Evolutionary conservation across 257 asterid species (phyloP).

Genomic region (Eucommia ulmoides): DNA sequence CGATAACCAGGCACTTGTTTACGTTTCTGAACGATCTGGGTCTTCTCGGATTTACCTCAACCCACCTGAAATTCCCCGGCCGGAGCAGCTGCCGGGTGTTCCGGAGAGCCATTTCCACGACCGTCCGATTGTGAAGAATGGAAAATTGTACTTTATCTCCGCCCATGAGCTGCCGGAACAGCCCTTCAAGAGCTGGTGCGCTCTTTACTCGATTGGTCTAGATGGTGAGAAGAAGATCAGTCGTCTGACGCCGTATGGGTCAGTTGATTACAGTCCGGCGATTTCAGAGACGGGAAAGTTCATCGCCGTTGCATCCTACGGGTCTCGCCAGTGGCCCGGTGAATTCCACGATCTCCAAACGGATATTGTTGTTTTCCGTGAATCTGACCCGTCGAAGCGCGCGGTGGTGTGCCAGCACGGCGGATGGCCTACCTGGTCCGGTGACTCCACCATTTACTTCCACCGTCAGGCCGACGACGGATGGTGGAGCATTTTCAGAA

Average conservation of each 20-base stretch:
- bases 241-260: conserved; percentile 49
- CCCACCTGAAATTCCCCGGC: conserved; percentile 10
- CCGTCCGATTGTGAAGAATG: conserved; percentile 42
- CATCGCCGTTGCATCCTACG: conserved; percentile 66
- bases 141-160: conserved; percentile 40
- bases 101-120: conserved; percentile 50
- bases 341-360: conserved; percentile 56
- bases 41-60: conserved; percentile 37
- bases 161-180: conserved; percentile 45
- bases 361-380: conserved; percentile 45
- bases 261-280: conserved; percentile 64
- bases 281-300: conserved; percentile 47
- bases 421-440: conserved; percentile 78
- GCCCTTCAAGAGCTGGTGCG: conserved; percentile 51
- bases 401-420: conserved; percentile 39
- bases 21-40: conserved; percentile 59
- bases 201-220: conserved; percentile 34
- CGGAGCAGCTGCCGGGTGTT: conserved; percentile 21
- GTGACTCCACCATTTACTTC: conserved; percentile 50
- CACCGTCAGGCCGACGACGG: conserved; percentile 74
- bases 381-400: conserved; percentile 32
- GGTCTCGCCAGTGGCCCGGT: conserved; percentile 45
- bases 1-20: conserved; percentile 30
- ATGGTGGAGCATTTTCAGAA: conserved; percentile 78
- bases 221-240: neutral